Conservation (phyloP, 192 early-diverging fungal species). For the Backusella morwellensis region DNA sequence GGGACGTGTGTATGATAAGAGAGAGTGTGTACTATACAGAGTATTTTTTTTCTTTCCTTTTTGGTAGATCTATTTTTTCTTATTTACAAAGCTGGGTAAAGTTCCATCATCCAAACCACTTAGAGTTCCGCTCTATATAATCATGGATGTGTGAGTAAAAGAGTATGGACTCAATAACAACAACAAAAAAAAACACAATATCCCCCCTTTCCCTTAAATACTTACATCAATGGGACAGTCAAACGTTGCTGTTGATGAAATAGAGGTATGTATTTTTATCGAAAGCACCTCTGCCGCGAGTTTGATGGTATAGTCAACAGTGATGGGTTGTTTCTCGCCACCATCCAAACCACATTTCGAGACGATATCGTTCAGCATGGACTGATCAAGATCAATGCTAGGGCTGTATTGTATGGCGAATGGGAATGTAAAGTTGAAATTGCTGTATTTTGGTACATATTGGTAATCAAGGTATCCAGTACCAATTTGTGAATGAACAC, state of each 20-base stretch:
- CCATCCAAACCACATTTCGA: constrained; percentile 37
- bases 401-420: constrained; percentile 36
- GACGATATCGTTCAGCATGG: constrained; percentile 40
- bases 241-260: constrained; percentile 28
- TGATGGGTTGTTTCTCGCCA: background rate
- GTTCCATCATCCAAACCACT: background rate
- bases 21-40: background rate
- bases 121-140: constrained; percentile 5
- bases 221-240: constrained; percentile 31
- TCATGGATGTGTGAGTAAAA: background rate
- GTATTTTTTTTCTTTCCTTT: background rate
- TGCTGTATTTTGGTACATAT: constrained; percentile 4
- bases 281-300: constrained; percentile 37
- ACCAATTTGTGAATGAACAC: constrained; percentile 11
- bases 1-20: background rate
- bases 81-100: constrained; percentile 1
- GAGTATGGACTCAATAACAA: background rate
- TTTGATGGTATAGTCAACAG: constrained; percentile 42
- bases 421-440: constrained; percentile 34
- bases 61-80: background rate
- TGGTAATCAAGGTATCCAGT: background rate
- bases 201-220: background rate
- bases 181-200: background rate
- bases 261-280: constrained; percentile 34
- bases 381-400: constrained; percentile 22